phyloP scores from a whole-genome alignment of 169 alveolate genomes.

The Condylostoma magnum region DNA sequence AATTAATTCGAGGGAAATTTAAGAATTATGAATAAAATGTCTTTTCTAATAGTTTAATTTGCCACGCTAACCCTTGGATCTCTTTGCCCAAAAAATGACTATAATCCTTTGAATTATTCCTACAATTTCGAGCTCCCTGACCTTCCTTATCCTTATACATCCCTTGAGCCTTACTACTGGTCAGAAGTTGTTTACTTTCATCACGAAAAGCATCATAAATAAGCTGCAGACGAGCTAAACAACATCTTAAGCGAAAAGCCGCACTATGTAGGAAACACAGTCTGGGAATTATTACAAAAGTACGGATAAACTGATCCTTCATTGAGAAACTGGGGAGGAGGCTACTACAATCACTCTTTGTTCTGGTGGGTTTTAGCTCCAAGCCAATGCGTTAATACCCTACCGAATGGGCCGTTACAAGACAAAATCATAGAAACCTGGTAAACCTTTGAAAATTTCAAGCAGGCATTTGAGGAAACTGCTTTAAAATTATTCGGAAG shows the following conservation, averaged over 20 bases:
- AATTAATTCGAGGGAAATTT: too few relatives aligned
- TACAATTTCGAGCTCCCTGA: too few relatives aligned
- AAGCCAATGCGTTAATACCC: neutral
- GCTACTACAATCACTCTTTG: conserved; percentile 28
- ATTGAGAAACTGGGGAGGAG: conserved; percentile 11
- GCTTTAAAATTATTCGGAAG: conserved; percentile 94
- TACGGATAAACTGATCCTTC: neutral
- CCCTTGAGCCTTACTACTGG: conserved; percentile 4
- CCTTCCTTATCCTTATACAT: conserved; percentile 5
- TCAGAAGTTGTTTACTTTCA: conserved; percentile 1
- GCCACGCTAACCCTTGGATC: too few relatives aligned
- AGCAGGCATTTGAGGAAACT: conserved; percentile 75
- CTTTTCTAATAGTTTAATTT: too few relatives aligned
- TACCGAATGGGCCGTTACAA: conserved; percentile 5
- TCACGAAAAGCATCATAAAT: conserved; percentile 3
- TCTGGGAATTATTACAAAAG: neutral
- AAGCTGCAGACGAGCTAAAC: neutral
- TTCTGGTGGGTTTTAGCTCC: conserved; percentile 11
- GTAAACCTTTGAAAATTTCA: conserved; percentile 74
- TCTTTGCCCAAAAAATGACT: too few relatives aligned
- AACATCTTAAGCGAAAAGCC: too few relatives aligned
- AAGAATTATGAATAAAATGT: too few relatives aligned
- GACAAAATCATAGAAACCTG: neutral
- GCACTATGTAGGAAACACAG: too few relatives aligned
- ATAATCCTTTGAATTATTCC: too few relatives aligned